phyloP scores from a whole-genome alignment of 352 stramenopile species.

The Globisporangium viniferum region DNA sequence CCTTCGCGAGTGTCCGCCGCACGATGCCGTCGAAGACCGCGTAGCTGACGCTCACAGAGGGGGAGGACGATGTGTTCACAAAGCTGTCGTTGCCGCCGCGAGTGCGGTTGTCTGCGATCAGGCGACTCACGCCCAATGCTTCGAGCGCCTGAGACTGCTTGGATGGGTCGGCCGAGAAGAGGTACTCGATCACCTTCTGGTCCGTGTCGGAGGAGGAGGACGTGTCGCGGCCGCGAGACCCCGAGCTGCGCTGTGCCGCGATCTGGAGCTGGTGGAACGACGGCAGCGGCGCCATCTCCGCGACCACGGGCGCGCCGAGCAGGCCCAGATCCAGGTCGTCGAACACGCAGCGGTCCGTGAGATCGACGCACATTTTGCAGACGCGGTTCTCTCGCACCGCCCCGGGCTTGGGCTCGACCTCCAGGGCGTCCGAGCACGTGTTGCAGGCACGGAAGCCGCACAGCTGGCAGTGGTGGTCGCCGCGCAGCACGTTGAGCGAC shows the following conservation, averaged over 20 bases:
- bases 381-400: conserved; percentile 22
- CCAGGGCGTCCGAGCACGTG: conserved; percentile 17
- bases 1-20: conserved; percentile 11
- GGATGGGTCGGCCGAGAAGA: conserved; percentile 28
- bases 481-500: conserved; percentile 24
- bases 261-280: conserved; percentile 24
- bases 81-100: not conserved
- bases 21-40: conserved; percentile 21
- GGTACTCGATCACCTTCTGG: conserved; percentile 30
- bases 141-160: conserved; percentile 29
- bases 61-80: not conserved
- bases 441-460: conserved; percentile 38
- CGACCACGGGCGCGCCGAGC: conserved; percentile 20
- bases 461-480: conserved; percentile 31
- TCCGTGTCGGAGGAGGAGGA: conserved; percentile 20
- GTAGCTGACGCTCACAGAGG: conserved; percentile 14
- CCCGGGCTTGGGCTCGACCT: conserved; percentile 24
- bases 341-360: conserved; percentile 31
- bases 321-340: conserved; percentile 26
- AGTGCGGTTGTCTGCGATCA: not conserved
- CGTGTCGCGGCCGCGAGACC: conserved; percentile 11
- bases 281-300: conserved; percentile 18
- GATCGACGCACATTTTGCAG: conserved; percentile 24
- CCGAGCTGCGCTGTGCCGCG: conserved; percentile 14
- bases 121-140: conserved; percentile 19